Evolutionary conservation across 2,329 filamentous ascomycete species (phyloP), one percentile per base, ranked within the genome.

Genomic region (Aureobasidium sp.): DNA sequence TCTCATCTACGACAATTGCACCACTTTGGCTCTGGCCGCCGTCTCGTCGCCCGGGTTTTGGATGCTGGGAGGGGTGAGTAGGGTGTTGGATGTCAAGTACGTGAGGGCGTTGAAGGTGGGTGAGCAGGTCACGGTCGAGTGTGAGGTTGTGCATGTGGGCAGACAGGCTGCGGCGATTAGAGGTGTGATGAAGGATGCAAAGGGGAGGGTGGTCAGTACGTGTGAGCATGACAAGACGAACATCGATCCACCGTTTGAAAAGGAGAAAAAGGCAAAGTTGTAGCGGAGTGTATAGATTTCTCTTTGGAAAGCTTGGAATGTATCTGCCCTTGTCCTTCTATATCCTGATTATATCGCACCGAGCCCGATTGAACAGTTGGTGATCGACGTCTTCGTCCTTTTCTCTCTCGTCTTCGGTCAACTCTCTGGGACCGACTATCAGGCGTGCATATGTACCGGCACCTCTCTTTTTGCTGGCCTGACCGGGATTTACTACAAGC

Each of bases 301-400:
- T n/a, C n/a, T n/a, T n/a, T n/a, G n/a, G n/a, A n/a, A n/a, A n/a
- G n/a, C n/a, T n/a, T n/a, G n/a, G n/a, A n/a, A n/a, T n/a, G n/a
- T n/a, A n/a, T n/a, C n/a, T n/a, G n/a, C n/a, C 35, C 21, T 38
- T 10, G 4, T 24, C 7, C 2, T 10, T 19, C 62, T 59, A 84
- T 66, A 96, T 93, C 72, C 80, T 84, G 32, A 86, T 79, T 64
- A 98, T 86, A 69, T 98, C 91, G 19, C 95, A 88, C 57, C 91
- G 80, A 25, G 88, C 84, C 56, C 93, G 77, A 57, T 91, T 83
- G 69, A 86, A 95, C 21, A 97, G 72, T 61, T 81, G 81, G 68
- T 96, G 89, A 32, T 79, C 76, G 40, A 90, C 71, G 64, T 86
- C 75, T 10, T 75, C 78, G 3, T 72, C 75, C 25, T 71, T 74